Evolutionary conservation across 352 stramenopile species (phyloP).

Genomic region (Globisporangium takayamanum): DNA sequence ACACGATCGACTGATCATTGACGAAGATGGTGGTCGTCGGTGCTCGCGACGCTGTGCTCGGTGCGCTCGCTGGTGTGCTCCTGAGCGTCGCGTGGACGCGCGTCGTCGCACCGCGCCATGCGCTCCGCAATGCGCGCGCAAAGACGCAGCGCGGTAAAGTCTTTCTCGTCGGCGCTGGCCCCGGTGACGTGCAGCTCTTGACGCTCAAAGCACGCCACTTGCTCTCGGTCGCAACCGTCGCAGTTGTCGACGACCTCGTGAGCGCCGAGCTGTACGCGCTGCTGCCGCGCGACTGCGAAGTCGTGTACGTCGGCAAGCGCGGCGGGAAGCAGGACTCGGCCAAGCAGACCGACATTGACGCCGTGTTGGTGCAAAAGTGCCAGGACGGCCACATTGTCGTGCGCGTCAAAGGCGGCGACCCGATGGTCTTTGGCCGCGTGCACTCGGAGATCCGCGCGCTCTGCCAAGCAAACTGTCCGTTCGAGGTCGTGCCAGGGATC

Average conservation of each 20-base stretch:
- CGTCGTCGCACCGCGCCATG: conserved; percentile 24
- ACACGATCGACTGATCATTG: neutral
- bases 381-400: conserved; percentile 48
- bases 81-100: conserved; percentile 27
- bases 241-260: conserved; percentile 64
- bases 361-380: conserved; percentile 47
- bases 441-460: conserved; percentile 65
- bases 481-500: conserved; percentile 63
- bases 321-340: conserved; percentile 61
- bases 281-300: conserved; percentile 45
- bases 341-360: conserved; percentile 62
- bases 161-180: conserved; percentile 56
- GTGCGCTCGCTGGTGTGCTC: conserved; percentile 34
- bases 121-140: conserved; percentile 20
- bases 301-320: conserved; percentile 64
- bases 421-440: conserved; percentile 68
- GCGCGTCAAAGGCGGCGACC: conserved; percentile 62
- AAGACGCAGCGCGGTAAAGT: conserved; percentile 31
- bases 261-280: conserved; percentile 48
- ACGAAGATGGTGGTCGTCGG: neutral
- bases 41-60: conserved; percentile 36
- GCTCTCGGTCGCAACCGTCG: conserved; percentile 41
- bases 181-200: conserved; percentile 48
- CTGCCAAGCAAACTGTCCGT: conserved; percentile 33
- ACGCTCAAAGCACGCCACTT: conserved; percentile 44